Conservation (phyloP, 2,329 filamentous ascomycete genomes). For the Proliferodiscus dingleyae region DNA sequence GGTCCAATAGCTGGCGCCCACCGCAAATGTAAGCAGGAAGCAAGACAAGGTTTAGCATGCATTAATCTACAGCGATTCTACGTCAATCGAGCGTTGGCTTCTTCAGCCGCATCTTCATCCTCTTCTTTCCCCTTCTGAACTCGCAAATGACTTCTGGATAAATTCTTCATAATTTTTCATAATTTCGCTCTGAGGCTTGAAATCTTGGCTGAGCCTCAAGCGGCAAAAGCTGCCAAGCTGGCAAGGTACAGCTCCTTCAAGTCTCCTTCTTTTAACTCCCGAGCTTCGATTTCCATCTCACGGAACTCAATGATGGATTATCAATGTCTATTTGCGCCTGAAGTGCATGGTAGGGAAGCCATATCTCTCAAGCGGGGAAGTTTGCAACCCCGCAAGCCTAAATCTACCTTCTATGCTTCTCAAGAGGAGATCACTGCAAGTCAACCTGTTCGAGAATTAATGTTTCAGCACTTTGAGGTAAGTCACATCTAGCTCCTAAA, state of each 20-base stretch:
- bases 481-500: neutral
- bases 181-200: too few relatives aligned
- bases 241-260: too few relatives aligned
- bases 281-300: too few relatives aligned
- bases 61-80: conserved; percentile 9
- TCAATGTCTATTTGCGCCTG: neutral
- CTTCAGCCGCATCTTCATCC: neutral
- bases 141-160: too few relatives aligned
- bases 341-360: neutral
- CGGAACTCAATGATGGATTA: neutral
- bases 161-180: too few relatives aligned
- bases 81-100: neutral
- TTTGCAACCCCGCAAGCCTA: neutral
- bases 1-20: too few relatives aligned
- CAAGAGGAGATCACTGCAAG: neutral
- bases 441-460: neutral
- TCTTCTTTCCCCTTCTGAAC: neutral
- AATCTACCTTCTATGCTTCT: neutral
- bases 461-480: neutral
- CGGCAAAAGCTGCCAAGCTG: too few relatives aligned
- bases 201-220: too few relatives aligned
- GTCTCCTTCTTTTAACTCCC: too few relatives aligned
- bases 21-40: too few relatives aligned
- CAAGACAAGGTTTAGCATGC: too few relatives aligned
- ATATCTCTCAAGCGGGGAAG: neutral